These are phyloP conservation scores for Pezicula rhizophila DNA, from an alignment of 2,329 filamentous ascomycete genomes.

Conservation along the genomic window DNA sequence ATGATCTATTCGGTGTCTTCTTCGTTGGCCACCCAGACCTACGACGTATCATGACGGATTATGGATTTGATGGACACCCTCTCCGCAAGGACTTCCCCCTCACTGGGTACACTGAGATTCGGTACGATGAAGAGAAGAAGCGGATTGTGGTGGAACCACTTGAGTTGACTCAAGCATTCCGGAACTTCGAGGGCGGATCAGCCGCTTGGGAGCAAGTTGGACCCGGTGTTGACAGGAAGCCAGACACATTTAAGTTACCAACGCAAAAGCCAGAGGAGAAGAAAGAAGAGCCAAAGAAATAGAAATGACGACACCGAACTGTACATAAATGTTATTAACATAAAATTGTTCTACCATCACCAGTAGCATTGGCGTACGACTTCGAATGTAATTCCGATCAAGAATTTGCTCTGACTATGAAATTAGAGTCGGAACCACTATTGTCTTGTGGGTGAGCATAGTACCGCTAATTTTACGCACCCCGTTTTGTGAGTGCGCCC, in stretches of 20 bases:
- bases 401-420: too few relatives aligned
- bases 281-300: slow-evolving; percentile 89
- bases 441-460: too few relatives aligned
- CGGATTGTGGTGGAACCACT: slow-evolving; percentile 95
- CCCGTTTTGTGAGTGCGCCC: too few relatives aligned
- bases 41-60: slow-evolving; percentile 97
- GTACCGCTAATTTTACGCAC: too few relatives aligned
- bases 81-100: slow-evolving; percentile 96
- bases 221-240: slow-evolving; percentile 69
- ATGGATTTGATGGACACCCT: slow-evolving; percentile 96
- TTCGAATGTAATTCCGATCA: too few relatives aligned
- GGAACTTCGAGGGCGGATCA: slow-evolving; percentile 91
- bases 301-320: slow-evolving; percentile 29
- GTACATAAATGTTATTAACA: slow-evolving; percentile 18
- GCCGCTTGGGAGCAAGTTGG: slow-evolving; percentile 69
- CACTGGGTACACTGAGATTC: slow-evolving; percentile 95
- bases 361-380: too few relatives aligned
- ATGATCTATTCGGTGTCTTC: slow-evolving; percentile 96
- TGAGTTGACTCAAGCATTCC: slow-evolving; percentile 95
- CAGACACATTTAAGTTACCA: slow-evolving; percentile 87
- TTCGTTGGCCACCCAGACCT: slow-evolving; percentile 93
- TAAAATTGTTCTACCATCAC: too few relatives aligned
- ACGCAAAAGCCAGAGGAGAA: slow-evolving; percentile 92
- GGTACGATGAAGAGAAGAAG: slow-evolving; percentile 99
- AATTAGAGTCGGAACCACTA: too few relatives aligned